phyloP scores from a whole-genome alignment of 441 rosid genomes.

The Syzygium malaccense region DNA sequence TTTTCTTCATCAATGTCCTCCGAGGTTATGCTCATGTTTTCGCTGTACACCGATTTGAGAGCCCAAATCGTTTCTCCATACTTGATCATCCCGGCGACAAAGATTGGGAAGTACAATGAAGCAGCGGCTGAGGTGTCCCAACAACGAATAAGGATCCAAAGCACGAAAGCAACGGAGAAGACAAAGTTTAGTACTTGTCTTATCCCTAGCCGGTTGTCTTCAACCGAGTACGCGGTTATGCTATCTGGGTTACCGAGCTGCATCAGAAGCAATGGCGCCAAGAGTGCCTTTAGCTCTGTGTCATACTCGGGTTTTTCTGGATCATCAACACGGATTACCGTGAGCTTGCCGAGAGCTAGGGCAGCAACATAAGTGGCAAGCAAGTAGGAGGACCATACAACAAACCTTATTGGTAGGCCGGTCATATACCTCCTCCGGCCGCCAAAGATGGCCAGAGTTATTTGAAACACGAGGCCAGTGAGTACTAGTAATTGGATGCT shows the following conservation, averaged over 20 bases:
- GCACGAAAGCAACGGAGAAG: not conserved
- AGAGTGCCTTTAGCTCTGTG: not conserved
- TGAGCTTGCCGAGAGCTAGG: not conserved
- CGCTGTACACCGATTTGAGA: slow-evolving; percentile 1
- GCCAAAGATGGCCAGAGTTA: not conserved
- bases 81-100: not conserved
- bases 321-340: not conserved
- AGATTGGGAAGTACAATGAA: not conserved
- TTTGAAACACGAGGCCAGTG: not conserved
- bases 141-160: not conserved
- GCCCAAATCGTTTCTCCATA: not conserved
- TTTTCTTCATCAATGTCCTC: not conserved
- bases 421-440: not conserved
- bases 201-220: not conserved
- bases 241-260: not conserved
- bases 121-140: not conserved
- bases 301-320: not conserved
- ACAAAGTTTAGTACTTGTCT: not conserved
- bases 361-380: not conserved
- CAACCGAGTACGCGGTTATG: not conserved
- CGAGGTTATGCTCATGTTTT: not conserved
- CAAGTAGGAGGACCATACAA: not conserved
- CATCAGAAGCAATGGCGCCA: not conserved
- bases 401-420: not conserved
- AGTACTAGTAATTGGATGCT: not conserved